Base-by-base conservation (phyloP, 495 filamentous ascomycete genomes). In the Xylaria cubensis region DNA sequence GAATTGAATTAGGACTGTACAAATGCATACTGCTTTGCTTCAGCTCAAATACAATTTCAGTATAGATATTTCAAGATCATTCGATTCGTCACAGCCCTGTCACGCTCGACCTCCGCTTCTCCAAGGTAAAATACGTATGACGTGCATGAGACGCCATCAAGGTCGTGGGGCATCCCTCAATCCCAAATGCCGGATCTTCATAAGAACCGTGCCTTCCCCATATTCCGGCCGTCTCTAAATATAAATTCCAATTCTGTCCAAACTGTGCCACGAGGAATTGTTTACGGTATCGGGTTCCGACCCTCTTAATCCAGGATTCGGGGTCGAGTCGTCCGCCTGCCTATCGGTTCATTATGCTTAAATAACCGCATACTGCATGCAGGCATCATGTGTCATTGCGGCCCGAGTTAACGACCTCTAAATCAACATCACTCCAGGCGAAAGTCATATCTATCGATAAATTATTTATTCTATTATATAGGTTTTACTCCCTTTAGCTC, bases 121-220 rank as follows among this genome's bases (percentile, higher is more conserved):
- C 15, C 7, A 56, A 21, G 19, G 2, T 9, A 44, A 44, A 64
- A 7, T 21, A 42, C 8, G 36, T 42, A 69, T 61, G 56, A 65
- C 48, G 15, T 67, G 70, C 61, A 53, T 67, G 64, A 67, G n/a
- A 46, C n/a, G 46, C 76, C 76, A 76, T 78, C 76, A 76, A 74
- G 76, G 76, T 78, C 76, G 76, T 78, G 76, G 76, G 76, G 70
- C 64, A 50, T 58, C 62, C 69, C 69, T 72, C 41, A 72, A 70
- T 74, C 71, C 74, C 71, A 46, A 69, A 74, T 74, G 63, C 73
- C 74, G 63, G 34, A 32, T 69, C 58, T 39, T 53, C 65, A 53
- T 74, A 62, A 75, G 74, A 73, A 65, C 53, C 55, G 62, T 55
- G 15, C 26, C 4, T 64, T 41, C 46, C 19, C 62, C 69, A 51